Evolutionary conservation across 139 green algal genomes (phyloP).

Genomic region (Tetradesmus lagerheimii): DNA sequence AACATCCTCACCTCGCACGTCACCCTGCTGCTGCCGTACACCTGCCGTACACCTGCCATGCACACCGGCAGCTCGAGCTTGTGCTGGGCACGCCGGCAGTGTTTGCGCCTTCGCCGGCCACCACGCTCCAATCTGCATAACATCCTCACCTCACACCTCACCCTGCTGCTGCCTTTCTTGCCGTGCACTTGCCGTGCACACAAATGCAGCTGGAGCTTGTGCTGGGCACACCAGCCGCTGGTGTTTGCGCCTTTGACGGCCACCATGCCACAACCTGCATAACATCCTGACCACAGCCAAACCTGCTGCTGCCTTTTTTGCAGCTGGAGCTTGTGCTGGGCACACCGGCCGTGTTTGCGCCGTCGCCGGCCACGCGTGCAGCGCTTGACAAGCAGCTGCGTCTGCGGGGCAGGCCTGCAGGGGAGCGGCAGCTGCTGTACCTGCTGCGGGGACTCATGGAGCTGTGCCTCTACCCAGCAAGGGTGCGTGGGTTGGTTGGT

Average conservation of each 20-base stretch:
- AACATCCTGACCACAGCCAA: too few relatives aligned
- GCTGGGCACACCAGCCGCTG: constrained; percentile 74
- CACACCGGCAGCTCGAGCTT: constrained; percentile 70
- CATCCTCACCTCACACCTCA: too few relatives aligned
- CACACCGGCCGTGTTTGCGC: constrained; percentile 74
- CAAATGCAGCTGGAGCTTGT: constrained; percentile 72
- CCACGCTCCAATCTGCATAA: too few relatives aligned
- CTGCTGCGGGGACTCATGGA: constrained; percentile 78
- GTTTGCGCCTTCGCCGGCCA: constrained; percentile 50
- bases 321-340: constrained; percentile 80
- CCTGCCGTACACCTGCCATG: too few relatives aligned
- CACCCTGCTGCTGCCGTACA: constrained; percentile 3
- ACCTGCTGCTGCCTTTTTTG: constrained; percentile 10
- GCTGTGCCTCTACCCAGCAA: constrained; percentile 81
- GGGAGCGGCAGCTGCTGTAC: constrained; percentile 61
- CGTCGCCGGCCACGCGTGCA: constrained; percentile 53
- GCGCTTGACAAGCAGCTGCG: constrained; percentile 69
- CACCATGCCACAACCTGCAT: too few relatives aligned
- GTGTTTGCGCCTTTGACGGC: constrained; percentile 61
- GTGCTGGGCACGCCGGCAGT: constrained; percentile 80
- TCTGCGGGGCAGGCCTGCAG: constrained; percentile 50
- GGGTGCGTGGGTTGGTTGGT: too few relatives aligned
- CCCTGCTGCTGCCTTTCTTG: too few relatives aligned
- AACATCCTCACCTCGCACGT: too few relatives aligned
- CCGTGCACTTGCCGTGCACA: background rate